Conservation (phyloP, 2,329 filamentous ascomycete species). For the Gliomastix tumulicola region DNA sequence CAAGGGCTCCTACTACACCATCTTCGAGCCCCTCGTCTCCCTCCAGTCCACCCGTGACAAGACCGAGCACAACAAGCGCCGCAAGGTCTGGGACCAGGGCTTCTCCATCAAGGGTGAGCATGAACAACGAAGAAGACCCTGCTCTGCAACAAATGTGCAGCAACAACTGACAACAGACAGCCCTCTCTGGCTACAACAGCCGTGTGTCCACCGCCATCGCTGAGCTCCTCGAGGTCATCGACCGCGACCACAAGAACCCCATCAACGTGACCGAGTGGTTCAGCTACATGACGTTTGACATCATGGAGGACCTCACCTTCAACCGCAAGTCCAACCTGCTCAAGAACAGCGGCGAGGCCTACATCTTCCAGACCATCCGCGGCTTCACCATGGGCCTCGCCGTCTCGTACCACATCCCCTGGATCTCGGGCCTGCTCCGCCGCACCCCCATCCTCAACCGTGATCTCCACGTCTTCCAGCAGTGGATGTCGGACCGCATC, state of each 20-base stretch:
- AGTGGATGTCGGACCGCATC: not conserved
- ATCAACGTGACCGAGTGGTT: not conserved
- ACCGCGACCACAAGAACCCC: not conserved
- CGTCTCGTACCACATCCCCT: not conserved
- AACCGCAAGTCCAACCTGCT: not conserved
- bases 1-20: not conserved
- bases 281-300: not conserved
- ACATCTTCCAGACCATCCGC: not conserved
- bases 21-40: not conserved
- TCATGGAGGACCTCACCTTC: not conserved
- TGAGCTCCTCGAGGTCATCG: not conserved
- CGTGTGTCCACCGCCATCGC: not conserved
- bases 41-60: not conserved
- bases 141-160: not conserved
- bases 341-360: not conserved
- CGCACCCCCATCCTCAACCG: not conserved
- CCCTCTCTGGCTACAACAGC: not conserved
- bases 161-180: not conserved
- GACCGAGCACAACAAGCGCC: not conserved
- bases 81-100: not conserved
- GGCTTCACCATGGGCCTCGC: not conserved
- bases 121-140: not conserved
- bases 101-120: not conserved
- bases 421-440: not conserved
- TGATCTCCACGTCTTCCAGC: not conserved